Conservation (phyloP, 2,329 filamentous ascomycete species). For the Colletotrichum lini region DNA sequence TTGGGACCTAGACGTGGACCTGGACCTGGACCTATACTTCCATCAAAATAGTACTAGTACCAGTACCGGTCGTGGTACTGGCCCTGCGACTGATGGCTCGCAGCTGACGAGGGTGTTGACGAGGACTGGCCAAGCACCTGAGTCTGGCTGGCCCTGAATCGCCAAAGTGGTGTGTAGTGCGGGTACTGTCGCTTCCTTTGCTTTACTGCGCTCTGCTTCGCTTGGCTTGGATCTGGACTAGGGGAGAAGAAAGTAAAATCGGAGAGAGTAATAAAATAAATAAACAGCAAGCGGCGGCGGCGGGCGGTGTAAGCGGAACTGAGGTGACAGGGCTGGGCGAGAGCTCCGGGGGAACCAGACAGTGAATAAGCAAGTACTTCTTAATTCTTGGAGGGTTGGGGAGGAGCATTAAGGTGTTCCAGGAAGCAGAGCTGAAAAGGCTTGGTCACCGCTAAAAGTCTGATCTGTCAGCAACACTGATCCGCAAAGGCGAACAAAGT, state of each 20-base stretch:
- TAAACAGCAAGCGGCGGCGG: neutral
- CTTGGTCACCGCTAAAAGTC: conserved; percentile 35
- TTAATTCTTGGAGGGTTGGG: conserved; percentile 1
- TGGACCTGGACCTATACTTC: conserved; percentile 2
- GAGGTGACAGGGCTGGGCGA: conserved; percentile 19
- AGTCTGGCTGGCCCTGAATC: conserved; percentile 8
- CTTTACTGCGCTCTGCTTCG: neutral
- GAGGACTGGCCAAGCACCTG: conserved; percentile 13
- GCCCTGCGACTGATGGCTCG: conserved; percentile 2
- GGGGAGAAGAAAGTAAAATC: neutral
- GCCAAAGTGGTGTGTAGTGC: conserved; percentile 10
- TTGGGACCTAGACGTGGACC: conserved; percentile 4
- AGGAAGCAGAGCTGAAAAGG: conserved; percentile 34
- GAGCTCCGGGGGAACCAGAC: neutral
- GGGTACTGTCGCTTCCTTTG: neutral
- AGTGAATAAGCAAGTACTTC: neutral
- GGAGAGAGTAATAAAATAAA: neutral
- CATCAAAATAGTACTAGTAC: conserved; percentile 29
- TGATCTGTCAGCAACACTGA: conserved; percentile 37
- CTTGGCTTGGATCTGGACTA: conserved; percentile 13
- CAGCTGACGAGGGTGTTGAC: conserved; percentile 16
- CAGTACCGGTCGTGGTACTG: conserved; percentile 18
- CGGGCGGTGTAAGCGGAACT: conserved; percentile 36
- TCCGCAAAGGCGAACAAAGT: neutral
- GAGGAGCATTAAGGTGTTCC: conserved; percentile 41